Conservation (phyloP, 768 basidiomycete species). For the Lactarius tabidus region DNA sequence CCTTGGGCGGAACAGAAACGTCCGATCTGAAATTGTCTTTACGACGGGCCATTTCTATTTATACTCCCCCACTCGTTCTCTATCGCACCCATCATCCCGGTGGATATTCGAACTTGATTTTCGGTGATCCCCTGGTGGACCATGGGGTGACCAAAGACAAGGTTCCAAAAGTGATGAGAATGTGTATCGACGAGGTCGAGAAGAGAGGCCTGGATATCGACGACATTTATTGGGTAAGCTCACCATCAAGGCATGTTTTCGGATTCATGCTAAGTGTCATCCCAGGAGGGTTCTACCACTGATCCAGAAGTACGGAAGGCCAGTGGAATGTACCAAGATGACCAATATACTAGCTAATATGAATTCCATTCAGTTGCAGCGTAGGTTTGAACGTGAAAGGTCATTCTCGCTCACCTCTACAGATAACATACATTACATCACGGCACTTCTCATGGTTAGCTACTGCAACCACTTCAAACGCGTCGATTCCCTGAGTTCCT, state of each 20-base stretch:
- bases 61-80: background rate
- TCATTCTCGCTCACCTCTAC: background rate
- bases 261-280: background rate
- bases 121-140: background rate
- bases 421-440: background rate
- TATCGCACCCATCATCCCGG: background rate
- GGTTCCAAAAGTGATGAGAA: background rate
- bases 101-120: background rate
- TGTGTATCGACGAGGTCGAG: background rate
- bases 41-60: background rate
- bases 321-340: background rate
- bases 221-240: background rate
- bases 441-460: background rate
- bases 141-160: background rate
- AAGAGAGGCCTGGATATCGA: background rate
- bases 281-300: too few relatives aligned
- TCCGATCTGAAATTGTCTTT: background rate
- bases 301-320: too few relatives aligned
- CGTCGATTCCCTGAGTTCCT: background rate
- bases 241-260: background rate
- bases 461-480: background rate
- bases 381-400: background rate
- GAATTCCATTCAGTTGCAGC: background rate
- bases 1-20: background rate
- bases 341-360: background rate